These are phyloP conservation scores for Gynandropsis gynandra DNA, from an alignment of 345 rosid genomes.

Conservation along the genomic window DNA sequence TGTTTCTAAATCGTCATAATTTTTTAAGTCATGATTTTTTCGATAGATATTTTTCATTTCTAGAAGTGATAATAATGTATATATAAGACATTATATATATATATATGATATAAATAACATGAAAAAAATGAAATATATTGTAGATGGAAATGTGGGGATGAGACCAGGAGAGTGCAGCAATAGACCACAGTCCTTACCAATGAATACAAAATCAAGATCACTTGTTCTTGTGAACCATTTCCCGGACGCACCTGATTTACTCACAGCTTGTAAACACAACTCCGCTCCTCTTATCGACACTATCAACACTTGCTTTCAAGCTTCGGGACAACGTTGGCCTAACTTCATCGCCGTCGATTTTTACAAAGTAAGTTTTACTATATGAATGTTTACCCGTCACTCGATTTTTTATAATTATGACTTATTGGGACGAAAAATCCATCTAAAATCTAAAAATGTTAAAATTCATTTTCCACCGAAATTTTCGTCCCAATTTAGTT, in stretches of 20 bases:
- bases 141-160: conserved; percentile 83
- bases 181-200: conserved; percentile 60
- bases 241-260: conserved; percentile 41
- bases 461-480: too few species aligned
- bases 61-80: too few species aligned
- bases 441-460: too few species aligned
- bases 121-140: background rate
- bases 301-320: conserved; percentile 45
- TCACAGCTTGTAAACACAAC: conserved; percentile 61
- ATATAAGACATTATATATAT: too few species aligned
- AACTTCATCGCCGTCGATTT: conserved; percentile 90
- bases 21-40: too few species aligned
- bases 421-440: too few species aligned
- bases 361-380: conserved; percentile 61
- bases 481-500: too few species aligned
- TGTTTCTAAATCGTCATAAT: too few species aligned
- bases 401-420: background rate
- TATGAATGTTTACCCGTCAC: too few species aligned
- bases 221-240: conserved; percentile 68
- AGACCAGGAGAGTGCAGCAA: conserved; percentile 57
- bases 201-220: conserved; percentile 51
- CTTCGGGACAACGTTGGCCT: conserved; percentile 80
- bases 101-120: too few species aligned
- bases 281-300: conserved; percentile 62
- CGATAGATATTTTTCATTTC: too few species aligned